Percentiles rank a stretch among this genome's conserved stretches.
These are phyloP conservation scores for Cicer cuneatum DNA, from an alignment of 306 rosid species.

Conservation along the genomic window DNA sequence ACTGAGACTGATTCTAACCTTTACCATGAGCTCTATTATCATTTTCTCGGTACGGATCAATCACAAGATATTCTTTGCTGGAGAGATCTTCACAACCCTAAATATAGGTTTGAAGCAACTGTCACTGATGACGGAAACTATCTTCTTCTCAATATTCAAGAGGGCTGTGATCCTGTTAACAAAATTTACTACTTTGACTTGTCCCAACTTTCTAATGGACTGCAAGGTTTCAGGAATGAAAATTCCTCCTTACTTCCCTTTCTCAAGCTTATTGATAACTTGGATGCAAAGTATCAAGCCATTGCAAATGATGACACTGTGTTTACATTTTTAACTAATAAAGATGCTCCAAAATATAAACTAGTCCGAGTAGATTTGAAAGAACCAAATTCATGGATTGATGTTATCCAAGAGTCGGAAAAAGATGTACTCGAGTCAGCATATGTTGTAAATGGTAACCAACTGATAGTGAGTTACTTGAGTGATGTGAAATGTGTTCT, in stretches of 20 bases:
- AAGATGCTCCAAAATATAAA: constrained; percentile 93
- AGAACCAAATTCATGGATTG: constrained; percentile 77
- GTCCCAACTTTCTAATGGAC: constrained; percentile 71
- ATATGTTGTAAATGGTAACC: constrained; percentile 75
- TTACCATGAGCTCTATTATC: constrained; percentile 80
- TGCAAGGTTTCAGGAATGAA: constrained; percentile 67
- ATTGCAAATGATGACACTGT: constrained; percentile 82
- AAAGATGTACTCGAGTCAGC: constrained; percentile 87
- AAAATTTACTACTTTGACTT: constrained; percentile 83
- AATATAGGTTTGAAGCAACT: constrained; percentile 60
- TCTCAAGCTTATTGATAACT: constrained; percentile 71
- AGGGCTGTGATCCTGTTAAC: constrained; percentile 95
- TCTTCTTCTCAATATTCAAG: constrained; percentile 58
- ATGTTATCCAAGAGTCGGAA: constrained; percentile 74
- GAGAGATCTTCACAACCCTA: constrained; percentile 84
- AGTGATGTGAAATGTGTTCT: constrained; percentile 87
- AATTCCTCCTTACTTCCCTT: constrained; percentile 73
- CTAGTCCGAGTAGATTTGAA: constrained; percentile 79
- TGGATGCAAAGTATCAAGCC: constrained; percentile 67
- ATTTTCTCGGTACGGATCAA: constrained; percentile 82
- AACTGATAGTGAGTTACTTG: constrained; percentile 81
- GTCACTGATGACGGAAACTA: constrained; percentile 92
- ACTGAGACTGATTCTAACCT: constrained; percentile 85
- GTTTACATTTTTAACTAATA: constrained; percentile 83
- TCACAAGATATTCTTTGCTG: constrained; percentile 86